Conservation (phyloP, 1,284 basidiomycete genomes). For the Ceratobasidium sp. region DNA sequence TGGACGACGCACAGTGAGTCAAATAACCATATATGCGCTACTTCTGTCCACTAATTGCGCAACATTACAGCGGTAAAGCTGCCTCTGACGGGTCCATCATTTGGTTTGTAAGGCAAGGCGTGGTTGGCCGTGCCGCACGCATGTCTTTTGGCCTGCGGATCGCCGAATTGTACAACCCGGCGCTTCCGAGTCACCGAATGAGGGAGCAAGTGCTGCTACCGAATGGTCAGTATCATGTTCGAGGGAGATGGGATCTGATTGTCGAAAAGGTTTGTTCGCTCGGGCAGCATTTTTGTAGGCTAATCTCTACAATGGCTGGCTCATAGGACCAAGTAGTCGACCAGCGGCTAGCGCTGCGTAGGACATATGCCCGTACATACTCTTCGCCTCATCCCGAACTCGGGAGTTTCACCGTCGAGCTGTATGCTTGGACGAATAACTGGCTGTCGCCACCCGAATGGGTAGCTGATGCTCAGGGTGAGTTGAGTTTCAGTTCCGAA, state of each 20-base stretch:
- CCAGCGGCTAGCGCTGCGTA: not conserved
- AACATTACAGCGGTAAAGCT: constrained; percentile 11
- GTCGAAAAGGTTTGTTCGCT: constrained; percentile 9
- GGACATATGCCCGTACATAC: constrained; percentile 4
- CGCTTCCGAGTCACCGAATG: not conserved
- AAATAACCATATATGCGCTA: not conserved
- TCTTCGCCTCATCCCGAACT: not conserved
- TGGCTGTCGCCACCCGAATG: not conserved
- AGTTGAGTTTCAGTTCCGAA: not conserved
- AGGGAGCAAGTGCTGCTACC: not conserved
- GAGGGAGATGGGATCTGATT: constrained; percentile 9
- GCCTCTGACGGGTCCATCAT: constrained; percentile 29
- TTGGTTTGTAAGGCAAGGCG: constrained; percentile 20
- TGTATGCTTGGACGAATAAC: constrained; percentile 9
- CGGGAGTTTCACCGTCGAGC: not conserved
- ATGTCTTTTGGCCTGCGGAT: constrained; percentile 29
- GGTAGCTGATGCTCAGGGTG: not conserved
- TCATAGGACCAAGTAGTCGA: not conserved
- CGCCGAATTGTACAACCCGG: not conserved
- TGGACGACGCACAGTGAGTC: constrained; percentile 21
- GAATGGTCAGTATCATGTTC: not conserved
- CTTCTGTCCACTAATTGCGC: not conserved
- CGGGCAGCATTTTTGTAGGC: not conserved
- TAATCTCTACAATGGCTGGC: not conserved
- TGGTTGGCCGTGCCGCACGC: constrained; percentile 20